phyloP scores from a whole-genome alignment of 805 yeast species.

The Saccharomyces jurei region DNA sequence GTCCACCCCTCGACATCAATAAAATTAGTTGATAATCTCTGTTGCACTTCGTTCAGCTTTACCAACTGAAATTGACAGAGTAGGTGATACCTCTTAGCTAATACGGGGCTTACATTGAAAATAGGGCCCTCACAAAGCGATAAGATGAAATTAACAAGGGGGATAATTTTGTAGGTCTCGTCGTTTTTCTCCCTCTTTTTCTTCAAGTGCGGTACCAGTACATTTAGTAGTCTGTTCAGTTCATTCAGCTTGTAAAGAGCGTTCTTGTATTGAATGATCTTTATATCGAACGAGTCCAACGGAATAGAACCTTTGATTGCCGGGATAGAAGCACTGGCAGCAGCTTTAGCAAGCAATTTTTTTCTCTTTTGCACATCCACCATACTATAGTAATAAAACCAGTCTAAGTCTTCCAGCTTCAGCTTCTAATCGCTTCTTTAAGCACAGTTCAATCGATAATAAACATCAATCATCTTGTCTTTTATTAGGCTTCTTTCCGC shows the following conservation, averaged over 20 bases:
- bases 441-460: neutral
- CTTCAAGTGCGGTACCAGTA: constrained; percentile 22
- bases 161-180: constrained; percentile 18
- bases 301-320: constrained; percentile 23
- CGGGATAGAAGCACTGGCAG: constrained; percentile 32
- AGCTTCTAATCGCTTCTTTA: neutral
- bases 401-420: neutral
- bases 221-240: constrained; percentile 30
- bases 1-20: constrained; percentile 16
- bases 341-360: constrained; percentile 29
- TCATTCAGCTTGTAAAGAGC: constrained; percentile 41
- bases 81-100: constrained; percentile 34
- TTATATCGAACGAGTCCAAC: constrained; percentile 46
- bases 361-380: neutral
- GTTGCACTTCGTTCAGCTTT: constrained; percentile 19
- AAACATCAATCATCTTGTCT: neutral
- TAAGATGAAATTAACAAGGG: constrained; percentile 31
- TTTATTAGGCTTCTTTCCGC: neutral
- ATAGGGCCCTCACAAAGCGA: constrained; percentile 34
- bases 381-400: neutral
- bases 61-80: constrained; percentile 24
- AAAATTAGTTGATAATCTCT: constrained; percentile 10
- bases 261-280: constrained; percentile 50
- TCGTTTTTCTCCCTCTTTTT: constrained; percentile 13
- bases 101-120: constrained; percentile 34